Evolutionary conservation across 2,329 filamentous ascomycete species (phyloP).

Genomic region (Verticillium albo-atrum): DNA sequence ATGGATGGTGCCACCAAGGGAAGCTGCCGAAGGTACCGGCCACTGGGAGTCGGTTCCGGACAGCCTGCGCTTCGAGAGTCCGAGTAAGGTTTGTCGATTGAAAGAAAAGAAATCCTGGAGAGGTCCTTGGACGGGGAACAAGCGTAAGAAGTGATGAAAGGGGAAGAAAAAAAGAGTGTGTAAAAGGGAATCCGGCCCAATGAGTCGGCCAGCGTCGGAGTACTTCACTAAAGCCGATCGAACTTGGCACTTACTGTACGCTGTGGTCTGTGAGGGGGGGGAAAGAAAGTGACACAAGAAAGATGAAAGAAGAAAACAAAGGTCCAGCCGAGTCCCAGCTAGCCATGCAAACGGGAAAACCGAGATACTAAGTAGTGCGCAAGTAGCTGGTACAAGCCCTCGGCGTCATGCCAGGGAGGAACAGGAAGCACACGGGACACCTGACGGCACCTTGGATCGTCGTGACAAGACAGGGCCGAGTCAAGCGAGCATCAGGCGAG

Average conservation of each 20-base stretch:
- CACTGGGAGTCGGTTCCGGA: neutral
- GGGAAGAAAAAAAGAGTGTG: neutral
- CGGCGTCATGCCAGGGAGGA: neutral
- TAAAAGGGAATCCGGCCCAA: neutral
- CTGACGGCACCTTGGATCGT: neutral
- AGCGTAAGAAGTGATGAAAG: neutral
- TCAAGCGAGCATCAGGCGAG: neutral
- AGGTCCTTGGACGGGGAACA: neutral
- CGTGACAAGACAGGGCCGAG: neutral
- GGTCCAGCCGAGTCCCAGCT: neutral
- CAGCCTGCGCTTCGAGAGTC: neutral
- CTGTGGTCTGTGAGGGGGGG: neutral
- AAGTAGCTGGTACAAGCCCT: neutral
- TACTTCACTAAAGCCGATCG: neutral
- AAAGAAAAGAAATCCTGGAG: neutral
- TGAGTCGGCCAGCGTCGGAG: neutral
- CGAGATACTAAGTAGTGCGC: neutral
- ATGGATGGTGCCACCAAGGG: constrained; percentile 4
- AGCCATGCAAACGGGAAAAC: neutral
- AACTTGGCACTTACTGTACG: neutral
- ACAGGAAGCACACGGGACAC: neutral
- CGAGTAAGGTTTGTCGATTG: neutral
- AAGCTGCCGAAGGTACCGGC: neutral
- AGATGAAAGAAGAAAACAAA: neutral
- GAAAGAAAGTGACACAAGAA: neutral